Evolutionary conservation across 176 grass and related monocot genomes (phyloP).

Genomic region (Guadua angustifolia): DNA sequence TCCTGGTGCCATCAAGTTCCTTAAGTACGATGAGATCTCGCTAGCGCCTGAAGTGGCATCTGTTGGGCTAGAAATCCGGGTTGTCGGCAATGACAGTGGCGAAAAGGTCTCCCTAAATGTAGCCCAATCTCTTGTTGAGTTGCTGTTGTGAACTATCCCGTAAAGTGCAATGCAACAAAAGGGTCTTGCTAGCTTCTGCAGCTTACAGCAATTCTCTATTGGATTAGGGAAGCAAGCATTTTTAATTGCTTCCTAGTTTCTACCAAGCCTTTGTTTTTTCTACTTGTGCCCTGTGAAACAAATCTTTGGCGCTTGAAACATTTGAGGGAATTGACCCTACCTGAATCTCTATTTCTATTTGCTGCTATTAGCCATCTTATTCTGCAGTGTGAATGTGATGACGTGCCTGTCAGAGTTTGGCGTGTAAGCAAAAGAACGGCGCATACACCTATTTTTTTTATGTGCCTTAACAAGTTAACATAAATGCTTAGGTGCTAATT

Average conservation of each 20-base stretch:
- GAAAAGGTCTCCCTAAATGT: conserved; percentile 69
- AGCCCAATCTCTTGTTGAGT: neutral
- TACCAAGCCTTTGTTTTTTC: neutral
- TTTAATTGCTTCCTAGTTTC: neutral
- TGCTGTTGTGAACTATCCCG: neutral
- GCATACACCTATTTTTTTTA: neutral
- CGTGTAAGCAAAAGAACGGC: conserved; percentile 25
- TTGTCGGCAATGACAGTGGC: conserved; percentile 97
- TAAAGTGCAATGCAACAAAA: neutral
- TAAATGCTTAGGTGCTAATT: neutral
- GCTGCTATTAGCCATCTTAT: conserved; percentile 13
- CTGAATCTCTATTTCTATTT: neutral
- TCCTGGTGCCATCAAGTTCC: conserved; percentile 91
- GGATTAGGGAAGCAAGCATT: neutral
- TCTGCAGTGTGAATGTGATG: neutral
- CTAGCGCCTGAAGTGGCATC: conserved; percentile 89
- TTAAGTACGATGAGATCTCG: conserved; percentile 85
- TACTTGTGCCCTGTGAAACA: conserved; percentile 8
- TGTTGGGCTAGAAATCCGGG: conserved; percentile 96
- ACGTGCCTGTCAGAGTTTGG: neutral
- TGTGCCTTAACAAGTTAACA: neutral
- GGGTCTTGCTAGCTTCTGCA: neutral
- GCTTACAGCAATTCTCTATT: neutral
- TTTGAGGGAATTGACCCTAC: too few species aligned
- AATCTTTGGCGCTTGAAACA: neutral